Evolutionary conservation across 805 yeast species (phyloP), one percentile per base, ranked within the genome.

Genomic region (Myxozyma neotropica): DNA sequence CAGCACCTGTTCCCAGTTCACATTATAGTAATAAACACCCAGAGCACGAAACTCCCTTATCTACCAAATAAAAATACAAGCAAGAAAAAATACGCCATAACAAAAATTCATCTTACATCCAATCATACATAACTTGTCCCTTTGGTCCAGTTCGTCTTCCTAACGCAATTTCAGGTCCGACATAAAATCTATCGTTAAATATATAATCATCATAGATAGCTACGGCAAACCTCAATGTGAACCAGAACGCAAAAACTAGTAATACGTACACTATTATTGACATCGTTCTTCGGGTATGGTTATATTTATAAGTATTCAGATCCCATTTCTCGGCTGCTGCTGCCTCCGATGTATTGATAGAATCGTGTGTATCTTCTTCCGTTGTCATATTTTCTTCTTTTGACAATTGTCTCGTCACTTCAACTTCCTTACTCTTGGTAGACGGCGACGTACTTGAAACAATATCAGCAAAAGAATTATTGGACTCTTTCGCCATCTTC

Each of bases 81-180:
- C 4, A 10, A 17, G 12, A n/a, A 38, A 35, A 40, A 40, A 40
- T 21, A 17, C 45, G 19, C 45, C 17, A 3, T 3, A 4, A 35
- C 12, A 7, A 29, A 29, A 29, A 29, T 29, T 29, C 6, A 29
- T 7, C 6, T 38, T 17, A 38, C 43, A 38, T 38, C 43, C 47
- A 43, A 17, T 24, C 33, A 17, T 26, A 43, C 17, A 23, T 23
- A n/a, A 19, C 33, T 26, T 26, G 33, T 26, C 29, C 33, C 29
- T 10, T 43, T 4, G 5, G 8, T 8, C 19, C 29, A n/a, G 43
- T 26, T 39, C 53, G 26, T n/a, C 35, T 26, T 12, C 53, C 53
- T 19, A 49, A 42, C 8, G 44, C 53, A 36, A 49, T 49, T 31
- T 49, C 53, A 21, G 53, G 53, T 19, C 53, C 53, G 3, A 24